Conservation (phyloP, 495 filamentous ascomycete species). For the Penicillium fimorum region DNA sequence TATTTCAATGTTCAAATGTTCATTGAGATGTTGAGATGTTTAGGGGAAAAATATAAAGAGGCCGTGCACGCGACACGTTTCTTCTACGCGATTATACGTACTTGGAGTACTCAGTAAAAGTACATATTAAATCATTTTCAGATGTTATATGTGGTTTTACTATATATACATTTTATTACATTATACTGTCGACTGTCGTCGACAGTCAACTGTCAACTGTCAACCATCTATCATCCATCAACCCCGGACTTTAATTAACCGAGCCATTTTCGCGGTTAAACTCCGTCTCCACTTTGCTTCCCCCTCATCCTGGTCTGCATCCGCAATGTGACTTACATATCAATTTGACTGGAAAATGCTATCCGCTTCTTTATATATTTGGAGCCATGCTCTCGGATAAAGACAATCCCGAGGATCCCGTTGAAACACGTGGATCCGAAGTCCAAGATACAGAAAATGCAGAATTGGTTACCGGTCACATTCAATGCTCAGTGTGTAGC, state of each 20-base stretch:
- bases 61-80: conserved; percentile 6
- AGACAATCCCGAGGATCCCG: conserved; percentile 18
- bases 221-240: not conserved
- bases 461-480: conserved; percentile 27
- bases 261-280: conserved; percentile 17
- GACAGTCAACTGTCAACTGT: too few relatives aligned
- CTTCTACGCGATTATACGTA: not conserved
- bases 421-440: not conserved
- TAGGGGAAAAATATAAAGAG: not conserved
- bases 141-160: not conserved
- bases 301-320: conserved; percentile 17
- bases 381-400: conserved; percentile 36
- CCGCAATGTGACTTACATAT: conserved; percentile 1
- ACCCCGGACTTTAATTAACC: conserved; percentile 28
- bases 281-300: conserved; percentile 14
- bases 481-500: conserved; percentile 50
- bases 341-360: conserved; percentile 14
- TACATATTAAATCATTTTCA: not conserved
- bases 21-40: not conserved
- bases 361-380: conserved; percentile 16
- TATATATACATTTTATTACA: not conserved
- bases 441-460: conserved; percentile 12
- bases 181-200: not conserved
- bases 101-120: not conserved
- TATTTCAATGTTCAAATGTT: too few relatives aligned